Evolutionary conservation across 2,329 filamentous ascomycete genomes (phyloP).

Genomic region (Alternaria postmessia): DNA sequence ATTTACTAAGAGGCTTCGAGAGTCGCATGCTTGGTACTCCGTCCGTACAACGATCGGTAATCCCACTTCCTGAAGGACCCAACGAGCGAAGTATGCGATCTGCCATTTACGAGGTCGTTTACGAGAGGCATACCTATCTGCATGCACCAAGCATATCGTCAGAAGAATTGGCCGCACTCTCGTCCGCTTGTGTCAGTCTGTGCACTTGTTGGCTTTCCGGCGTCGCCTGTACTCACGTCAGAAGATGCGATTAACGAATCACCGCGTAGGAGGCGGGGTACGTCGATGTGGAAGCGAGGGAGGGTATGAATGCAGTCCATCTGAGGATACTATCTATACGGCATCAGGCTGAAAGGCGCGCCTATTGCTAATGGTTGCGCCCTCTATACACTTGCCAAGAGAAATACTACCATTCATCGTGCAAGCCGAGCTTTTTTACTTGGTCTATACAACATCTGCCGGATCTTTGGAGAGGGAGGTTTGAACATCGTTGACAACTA

Average conservation of each 20-base stretch:
- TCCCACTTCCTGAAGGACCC: no score
- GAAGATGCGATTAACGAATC: neutral
- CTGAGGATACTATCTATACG: neutral
- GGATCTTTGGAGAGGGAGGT: neutral
- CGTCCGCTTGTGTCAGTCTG: neutral
- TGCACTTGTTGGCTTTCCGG: neutral
- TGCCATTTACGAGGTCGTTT: neutral
- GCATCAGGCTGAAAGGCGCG: conserved; percentile 16
- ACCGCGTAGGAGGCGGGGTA: neutral
- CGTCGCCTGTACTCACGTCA: neutral
- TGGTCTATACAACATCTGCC: neutral
- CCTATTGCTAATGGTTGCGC: neutral
- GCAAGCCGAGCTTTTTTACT: conserved; percentile 1
- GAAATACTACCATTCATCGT: conserved; percentile 6
- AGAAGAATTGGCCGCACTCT: neutral
- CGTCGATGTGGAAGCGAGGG: neutral
- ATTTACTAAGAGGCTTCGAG: neutral
- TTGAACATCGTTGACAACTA: neutral
- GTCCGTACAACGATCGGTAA: neutral
- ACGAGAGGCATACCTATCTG: neutral
- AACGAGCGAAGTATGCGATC: neutral
- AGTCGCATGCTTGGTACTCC: neutral
- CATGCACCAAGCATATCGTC: neutral
- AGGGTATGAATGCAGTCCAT: neutral
- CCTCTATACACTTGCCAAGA: conserved; percentile 15